Evolutionary conservation across 2,329 filamentous ascomycete genomes (phyloP), one percentile per base, ranked within the genome.

Genomic region (Mollisia scopiformis): DNA sequence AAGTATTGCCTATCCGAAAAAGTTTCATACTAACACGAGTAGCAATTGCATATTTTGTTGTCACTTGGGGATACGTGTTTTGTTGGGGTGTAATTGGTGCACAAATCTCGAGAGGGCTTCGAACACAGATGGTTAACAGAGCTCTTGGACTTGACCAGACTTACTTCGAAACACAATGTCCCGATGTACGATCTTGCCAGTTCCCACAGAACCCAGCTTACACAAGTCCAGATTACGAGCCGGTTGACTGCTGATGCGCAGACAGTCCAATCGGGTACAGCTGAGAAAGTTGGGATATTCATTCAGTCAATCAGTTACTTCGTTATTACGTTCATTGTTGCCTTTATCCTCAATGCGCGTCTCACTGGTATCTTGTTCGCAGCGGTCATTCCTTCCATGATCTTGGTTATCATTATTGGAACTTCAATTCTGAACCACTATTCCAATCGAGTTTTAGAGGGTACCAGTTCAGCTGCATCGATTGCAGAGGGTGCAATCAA

Each of bases 251-350:
- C 77, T 46, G 84, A 88, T 68, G 82, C 86, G 3, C 80, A 84
- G 64, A 80, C 81, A 0, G 83, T 87, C 50, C 84, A 84, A 52
- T 79, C 80, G 1, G 85, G 84, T 11, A 86, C 84, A 0, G 81
- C 81, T 1, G 85, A 87, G 73, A 88, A 88, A 68, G 84, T 85
- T 16, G 84, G 84, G 23, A 79, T 87, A 13, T 81, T 80, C 59
- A 75, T 87, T 2, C 77, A 79, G 16, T 83, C 79, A 25, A 66
- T 84, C n/a, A 82, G 82, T 0, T 87, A 85, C 70, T 87, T 87
- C 63, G 68, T 87, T 31, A 82, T 83, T 0, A 80, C 84, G 1
- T 87, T 85, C 60, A 78, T 85, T 16, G 81, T 87, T 21, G 84
- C 83, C 1, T 87, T 87, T 63, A 80, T 83, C 68, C 82, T 84